Percentiles rank a stretch among this genome's conserved stretches.
Conservation (phyloP, 352 stramenopile genomes). For the Phytophthora quininea region DNA sequence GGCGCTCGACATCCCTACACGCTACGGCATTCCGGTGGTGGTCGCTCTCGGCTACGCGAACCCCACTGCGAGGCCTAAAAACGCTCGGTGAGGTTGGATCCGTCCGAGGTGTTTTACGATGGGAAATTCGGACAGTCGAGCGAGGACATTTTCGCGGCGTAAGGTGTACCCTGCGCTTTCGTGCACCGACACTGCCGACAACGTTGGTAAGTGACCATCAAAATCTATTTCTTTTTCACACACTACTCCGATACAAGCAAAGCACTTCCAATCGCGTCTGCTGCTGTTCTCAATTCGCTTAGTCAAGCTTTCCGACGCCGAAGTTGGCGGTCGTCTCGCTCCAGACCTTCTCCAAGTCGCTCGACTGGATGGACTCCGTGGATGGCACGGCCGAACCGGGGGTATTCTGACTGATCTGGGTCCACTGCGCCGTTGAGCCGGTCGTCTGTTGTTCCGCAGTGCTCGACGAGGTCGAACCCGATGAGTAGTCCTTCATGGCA, state of each 20-base stretch:
- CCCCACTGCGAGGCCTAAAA: slow-evolving; percentile 19
- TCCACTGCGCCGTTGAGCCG: slow-evolving; percentile 2
- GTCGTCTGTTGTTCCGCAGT: slow-evolving; percentile 6
- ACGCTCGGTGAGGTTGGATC: slow-evolving; percentile 53
- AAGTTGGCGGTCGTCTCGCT: slow-evolving; percentile 13
- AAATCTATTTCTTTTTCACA: too few relatives aligned
- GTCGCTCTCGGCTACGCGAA: slow-evolving; percentile 72
- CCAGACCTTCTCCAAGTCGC: slow-evolving; percentile 11
- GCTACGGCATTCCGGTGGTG: slow-evolving; percentile 78
- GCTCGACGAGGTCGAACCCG: not conserved
- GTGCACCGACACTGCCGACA: too few relatives aligned
- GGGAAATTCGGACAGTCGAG: slow-evolving; percentile 81
- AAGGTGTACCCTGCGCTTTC: too few relatives aligned
- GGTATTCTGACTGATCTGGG: too few relatives aligned
- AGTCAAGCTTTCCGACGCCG: slow-evolving; percentile 14
- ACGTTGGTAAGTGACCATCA: too few relatives aligned
- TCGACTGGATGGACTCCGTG: slow-evolving; percentile 1
- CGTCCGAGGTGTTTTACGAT: slow-evolving; percentile 82
- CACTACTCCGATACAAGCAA: not conserved
- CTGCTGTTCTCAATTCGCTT: not conserved
- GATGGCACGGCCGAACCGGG: slow-evolving; percentile 4
- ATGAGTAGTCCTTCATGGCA: slow-evolving; percentile 12
- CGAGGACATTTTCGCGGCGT: slow-evolving; percentile 52
- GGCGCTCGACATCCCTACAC: slow-evolving; percentile 77
- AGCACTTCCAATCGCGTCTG: slow-evolving; percentile 6